Conservation (phyloP, 2,329 filamentous ascomycete species). For the Beauveria scarabaeidicola region DNA sequence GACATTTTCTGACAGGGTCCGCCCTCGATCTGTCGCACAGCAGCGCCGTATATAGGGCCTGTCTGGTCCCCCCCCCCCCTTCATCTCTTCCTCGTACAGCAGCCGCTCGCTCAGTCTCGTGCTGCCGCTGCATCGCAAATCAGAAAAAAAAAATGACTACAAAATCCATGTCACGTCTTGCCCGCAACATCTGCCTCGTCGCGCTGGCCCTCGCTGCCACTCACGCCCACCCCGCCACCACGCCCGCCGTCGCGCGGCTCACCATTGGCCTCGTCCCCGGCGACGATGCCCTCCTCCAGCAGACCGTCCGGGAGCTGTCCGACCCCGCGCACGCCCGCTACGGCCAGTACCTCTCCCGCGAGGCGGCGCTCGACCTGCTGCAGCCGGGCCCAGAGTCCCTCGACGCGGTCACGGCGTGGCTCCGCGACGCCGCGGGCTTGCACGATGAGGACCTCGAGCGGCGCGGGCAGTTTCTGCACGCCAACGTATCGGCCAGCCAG, state of each 20-base stretch:
- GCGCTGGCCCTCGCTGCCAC: background rate
- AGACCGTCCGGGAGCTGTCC: conserved; percentile 38
- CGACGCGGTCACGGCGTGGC: conserved; percentile 36
- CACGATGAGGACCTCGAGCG: conserved; percentile 26
- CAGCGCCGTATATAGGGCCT: background rate
- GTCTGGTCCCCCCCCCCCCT: no score
- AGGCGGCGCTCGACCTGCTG: conserved; percentile 41
- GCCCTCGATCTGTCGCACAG: background rate
- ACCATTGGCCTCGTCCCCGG: conserved; percentile 23
- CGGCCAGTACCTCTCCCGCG: conserved; percentile 38
- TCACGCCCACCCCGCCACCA: background rate
- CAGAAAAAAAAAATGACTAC: background rate
- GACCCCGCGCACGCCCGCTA: conserved; percentile 38
- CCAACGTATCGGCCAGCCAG: conserved; percentile 29
- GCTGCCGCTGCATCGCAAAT: background rate
- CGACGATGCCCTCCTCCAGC: conserved; percentile 27
- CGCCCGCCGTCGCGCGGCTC: conserved; percentile 10
- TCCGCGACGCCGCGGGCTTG: conserved; percentile 29
- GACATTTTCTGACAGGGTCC: no score
- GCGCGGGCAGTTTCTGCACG: conserved; percentile 32
- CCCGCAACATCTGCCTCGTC: background rate
- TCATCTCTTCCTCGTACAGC: no score
- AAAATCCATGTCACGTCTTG: background rate
- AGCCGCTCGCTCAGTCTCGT: no score
- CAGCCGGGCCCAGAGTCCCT: conserved; percentile 32